These are phyloP conservation scores for Deinandra increscens DNA, from an alignment of 129 eudicot species.

Conservation along the genomic window DNA sequence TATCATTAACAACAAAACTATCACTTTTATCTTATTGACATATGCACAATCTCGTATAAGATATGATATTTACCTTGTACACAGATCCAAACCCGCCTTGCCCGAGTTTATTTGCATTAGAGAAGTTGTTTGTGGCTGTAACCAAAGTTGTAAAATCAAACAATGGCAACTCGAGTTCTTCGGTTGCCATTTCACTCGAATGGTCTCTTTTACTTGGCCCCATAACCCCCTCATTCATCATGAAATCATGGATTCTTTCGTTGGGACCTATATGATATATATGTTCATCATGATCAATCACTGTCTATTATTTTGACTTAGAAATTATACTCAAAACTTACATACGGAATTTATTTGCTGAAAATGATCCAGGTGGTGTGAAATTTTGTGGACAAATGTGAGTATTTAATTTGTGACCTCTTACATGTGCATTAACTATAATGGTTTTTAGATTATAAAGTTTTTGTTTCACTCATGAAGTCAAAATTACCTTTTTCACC, in stretches of 20 bases:
- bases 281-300: not conserved
- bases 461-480: no score
- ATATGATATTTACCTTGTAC: conserved; percentile 65
- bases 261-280: conserved; percentile 38
- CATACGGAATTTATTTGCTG: not conserved
- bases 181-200: conserved; percentile 42
- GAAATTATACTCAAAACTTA: not conserved
- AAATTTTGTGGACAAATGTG: no score
- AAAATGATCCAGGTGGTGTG: no score
- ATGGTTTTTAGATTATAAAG: no score
- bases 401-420: no score
- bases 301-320: not conserved
- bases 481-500: no score
- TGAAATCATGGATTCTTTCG: conserved; percentile 68
- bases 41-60: no score
- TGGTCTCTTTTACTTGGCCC: conserved; percentile 45
- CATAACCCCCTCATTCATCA: no score
- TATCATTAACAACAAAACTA: no score
- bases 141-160: conserved; percentile 51
- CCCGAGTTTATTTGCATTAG: conserved; percentile 58
- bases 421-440: no score
- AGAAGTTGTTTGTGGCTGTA: no score
- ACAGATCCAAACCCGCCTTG: conserved; percentile 94
- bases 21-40: no score
- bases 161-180: conserved; percentile 66